A percentile compares a stretch with the other conserved stretches of the same genome.
These are phyloP conservation scores for Penicillium sp. DNA, from an alignment of 2,329 filamentous ascomycete species.

Conservation along the genomic window DNA sequence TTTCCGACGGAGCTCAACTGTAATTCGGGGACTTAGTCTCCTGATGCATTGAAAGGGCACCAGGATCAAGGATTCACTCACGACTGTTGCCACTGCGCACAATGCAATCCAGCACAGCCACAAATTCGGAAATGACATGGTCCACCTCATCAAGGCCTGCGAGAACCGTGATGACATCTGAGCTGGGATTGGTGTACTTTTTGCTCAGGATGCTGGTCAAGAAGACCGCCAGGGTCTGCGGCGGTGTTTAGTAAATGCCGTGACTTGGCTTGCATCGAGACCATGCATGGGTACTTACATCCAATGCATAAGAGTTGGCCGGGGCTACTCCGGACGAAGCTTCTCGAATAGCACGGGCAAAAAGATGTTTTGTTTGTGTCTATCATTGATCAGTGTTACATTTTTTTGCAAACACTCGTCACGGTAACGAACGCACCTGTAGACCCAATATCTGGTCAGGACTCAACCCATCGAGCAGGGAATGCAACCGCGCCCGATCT, in stretches of 20 bases:
- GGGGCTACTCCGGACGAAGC: conserved; percentile 63
- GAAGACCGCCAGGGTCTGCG: conserved; percentile 84
- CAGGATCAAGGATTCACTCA: conserved; percentile 48
- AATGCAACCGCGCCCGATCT: conserved; percentile 68
- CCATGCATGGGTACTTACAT: conserved; percentile 58
- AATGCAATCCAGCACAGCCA: conserved; percentile 75
- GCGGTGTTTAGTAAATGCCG: conserved; percentile 40
- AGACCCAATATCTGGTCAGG: conserved; percentile 75
- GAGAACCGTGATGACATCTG: conserved; percentile 87
- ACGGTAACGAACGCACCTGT: conserved; percentile 54
- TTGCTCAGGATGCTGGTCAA: conserved; percentile 80
- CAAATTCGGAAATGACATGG: conserved; percentile 82
- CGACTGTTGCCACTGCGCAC: conserved; percentile 74
- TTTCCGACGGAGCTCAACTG: conserved; percentile 74
- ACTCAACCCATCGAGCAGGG: conserved; percentile 68
- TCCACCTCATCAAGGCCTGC: conserved; percentile 90
- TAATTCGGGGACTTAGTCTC: conserved; percentile 3
- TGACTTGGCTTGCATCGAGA: conserved; percentile 6
- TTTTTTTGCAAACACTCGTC: background rate
- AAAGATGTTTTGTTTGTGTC: conserved; percentile 74
- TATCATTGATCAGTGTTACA: conserved; percentile 25
- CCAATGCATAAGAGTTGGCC: conserved; percentile 76
- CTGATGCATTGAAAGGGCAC: background rate
- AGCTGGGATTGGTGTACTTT: conserved; percentile 91
- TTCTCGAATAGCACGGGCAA: conserved; percentile 69